Evolutionary conservation across 495 filamentous ascomycete species (phyloP).

Genomic region (Penicillium diatomitis): DNA sequence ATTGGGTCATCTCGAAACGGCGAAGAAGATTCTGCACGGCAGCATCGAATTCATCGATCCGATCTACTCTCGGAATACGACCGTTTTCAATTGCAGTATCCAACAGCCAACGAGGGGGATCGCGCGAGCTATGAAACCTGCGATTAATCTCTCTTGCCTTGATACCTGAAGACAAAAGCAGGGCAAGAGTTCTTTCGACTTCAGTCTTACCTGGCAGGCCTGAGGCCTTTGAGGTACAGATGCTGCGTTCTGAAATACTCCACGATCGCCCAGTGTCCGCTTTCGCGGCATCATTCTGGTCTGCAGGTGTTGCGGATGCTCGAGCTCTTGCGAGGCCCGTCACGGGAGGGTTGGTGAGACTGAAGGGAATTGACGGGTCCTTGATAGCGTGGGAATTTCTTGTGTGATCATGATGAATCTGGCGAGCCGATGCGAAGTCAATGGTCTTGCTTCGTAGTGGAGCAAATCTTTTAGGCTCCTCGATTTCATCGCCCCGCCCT

Average conservation of each 20-base stretch:
- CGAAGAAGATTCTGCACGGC: conserved; percentile 54
- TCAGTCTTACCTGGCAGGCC: conserved; percentile 47
- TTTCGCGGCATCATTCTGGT: conserved; percentile 12
- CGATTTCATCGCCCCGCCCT: conserved; percentile 5
- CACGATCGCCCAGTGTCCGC: conserved; percentile 33
- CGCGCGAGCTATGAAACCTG: conserved; percentile 44
- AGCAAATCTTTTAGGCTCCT: conserved; percentile 4
- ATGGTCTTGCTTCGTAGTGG: conserved; percentile 15
- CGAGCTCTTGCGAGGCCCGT: conserved; percentile 39
- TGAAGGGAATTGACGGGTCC: conserved; percentile 24
- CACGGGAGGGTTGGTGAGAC: conserved; percentile 30
- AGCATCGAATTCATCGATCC: conserved; percentile 56
- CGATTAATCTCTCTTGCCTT: conserved; percentile 72
- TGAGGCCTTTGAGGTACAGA: conserved; percentile 25
- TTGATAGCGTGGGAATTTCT: conserved; percentile 20
- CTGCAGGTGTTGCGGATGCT: conserved; percentile 22
- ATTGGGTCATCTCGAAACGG: conserved; percentile 46
- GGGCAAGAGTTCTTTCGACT: conserved; percentile 60
- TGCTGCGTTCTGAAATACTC: conserved; percentile 60
- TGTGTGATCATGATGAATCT: conserved; percentile 14
- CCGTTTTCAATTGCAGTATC: conserved; percentile 15
- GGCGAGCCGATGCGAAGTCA: conserved; percentile 21
- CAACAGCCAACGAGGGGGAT: conserved; percentile 32
- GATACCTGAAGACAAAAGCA: conserved; percentile 74
- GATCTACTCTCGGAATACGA: conserved; percentile 41